Conservation (phyloP, 2,329 filamentous ascomycete genomes). For the Fusarium albosuccineum region DNA sequence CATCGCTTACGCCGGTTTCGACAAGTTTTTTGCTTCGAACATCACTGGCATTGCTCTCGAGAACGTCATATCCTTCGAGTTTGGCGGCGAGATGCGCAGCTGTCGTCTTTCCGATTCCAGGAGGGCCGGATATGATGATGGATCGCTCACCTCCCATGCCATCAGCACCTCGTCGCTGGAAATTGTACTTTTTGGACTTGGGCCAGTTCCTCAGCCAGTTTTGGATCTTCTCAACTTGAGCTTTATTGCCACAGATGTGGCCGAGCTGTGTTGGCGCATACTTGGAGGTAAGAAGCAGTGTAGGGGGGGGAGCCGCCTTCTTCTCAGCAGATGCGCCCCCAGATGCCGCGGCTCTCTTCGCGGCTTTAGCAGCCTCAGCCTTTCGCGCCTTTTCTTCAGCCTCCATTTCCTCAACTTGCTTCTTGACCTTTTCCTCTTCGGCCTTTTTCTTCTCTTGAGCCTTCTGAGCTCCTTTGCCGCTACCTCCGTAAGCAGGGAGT, state of each 20-base stretch:
- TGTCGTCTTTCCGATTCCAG: conserved; percentile 97
- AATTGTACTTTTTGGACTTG: conserved; percentile 81
- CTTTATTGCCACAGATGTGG: conserved; percentile 97
- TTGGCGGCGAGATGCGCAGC: conserved; percentile 95
- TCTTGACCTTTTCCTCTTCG: conserved; percentile 84
- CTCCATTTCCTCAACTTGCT: conserved; percentile 88
- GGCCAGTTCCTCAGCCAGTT: conserved; percentile 87
- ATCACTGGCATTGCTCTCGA: conserved; percentile 97
- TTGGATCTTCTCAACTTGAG: conserved; percentile 88
- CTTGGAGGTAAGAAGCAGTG: conserved; percentile 91
- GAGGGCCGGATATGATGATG: conserved; percentile 95
- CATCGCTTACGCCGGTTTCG: conserved; percentile 87
- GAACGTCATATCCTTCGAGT: conserved; percentile 90
- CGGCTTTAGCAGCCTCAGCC: conserved; percentile 64
- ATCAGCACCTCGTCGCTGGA: conserved; percentile 85
- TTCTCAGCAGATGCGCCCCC: conserved; percentile 41
- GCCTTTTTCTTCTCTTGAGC: conserved; percentile 85
- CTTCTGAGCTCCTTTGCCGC: conserved; percentile 88
- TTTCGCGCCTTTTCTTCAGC: conserved; percentile 76
- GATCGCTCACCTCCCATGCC: conserved; percentile 86
- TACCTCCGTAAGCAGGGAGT: conserved; percentile 87
- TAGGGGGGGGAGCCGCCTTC: conserved; percentile 63
- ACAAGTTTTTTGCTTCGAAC: conserved; percentile 96
- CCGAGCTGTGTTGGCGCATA: conserved; percentile 88
- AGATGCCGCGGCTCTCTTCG: conserved; percentile 55